Evolutionary conservation across 495 filamentous ascomycete species (phyloP), one percentile per base, ranked within the genome.

Genomic region (Physcia stellaris): DNA sequence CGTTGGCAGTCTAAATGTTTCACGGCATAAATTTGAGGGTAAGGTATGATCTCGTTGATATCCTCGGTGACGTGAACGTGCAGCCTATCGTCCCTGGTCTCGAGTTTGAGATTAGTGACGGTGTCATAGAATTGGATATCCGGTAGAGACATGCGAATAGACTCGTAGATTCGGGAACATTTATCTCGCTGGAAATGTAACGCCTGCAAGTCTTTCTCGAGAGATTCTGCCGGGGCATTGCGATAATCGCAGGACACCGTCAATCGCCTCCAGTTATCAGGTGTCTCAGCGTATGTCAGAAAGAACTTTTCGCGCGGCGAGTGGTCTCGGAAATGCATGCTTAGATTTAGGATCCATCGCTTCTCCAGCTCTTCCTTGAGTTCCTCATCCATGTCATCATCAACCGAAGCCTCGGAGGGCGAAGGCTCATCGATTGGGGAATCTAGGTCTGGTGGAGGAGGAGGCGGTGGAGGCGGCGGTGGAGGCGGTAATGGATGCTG

Each of bases 31-130:
- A 80, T 59, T 0, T 80, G 73, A 2, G 90, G 90, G 51, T 92
- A 96, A 3, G 73, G 74, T 38, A 96, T 90, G 35, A 86, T 94
- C 57, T 98, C 90, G 53, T 95, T 90, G 33, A 86, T 72, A 57
- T 98, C 90, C 56, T 96, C 90, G n/a, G 88, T 92, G 32, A 98
- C 90, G 55, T 96, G 90, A 16, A 98, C 86, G 59, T 98, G 90
- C 34, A 98, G 65, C 33, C 86, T 74, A 19, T 85, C 85, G 31
- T 94, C 83, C 27, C 73, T 78, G 1, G 90, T 98, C 55, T 94
- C 77, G 12, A 98, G 66, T 55, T 94, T 96, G 32, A 98, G 69
- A 52, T 98, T 98, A 15, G 92, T 98, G 22, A 95, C 90, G 4
- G 84, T 92, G 43, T 85, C 71, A 58, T 92, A 96, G 55, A 94